Evolutionary conservation across 2,329 filamentous ascomycete species (phyloP), one percentile per base, ranked within the genome.

Genomic region (Aureobasidium leucospermi): DNA sequence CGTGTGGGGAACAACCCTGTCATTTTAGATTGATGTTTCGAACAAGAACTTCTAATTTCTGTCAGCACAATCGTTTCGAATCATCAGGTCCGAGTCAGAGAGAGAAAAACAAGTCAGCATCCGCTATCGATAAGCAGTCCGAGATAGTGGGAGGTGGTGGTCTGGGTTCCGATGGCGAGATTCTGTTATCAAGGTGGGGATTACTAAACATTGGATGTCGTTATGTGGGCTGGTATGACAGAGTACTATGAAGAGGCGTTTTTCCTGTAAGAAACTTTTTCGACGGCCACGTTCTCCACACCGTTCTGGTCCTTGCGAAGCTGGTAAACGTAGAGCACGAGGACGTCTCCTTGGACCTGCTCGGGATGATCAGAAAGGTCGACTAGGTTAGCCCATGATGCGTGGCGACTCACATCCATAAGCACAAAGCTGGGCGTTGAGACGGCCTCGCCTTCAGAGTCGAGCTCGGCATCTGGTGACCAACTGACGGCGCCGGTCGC

Each of bases 341-440:
- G 82, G 15, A 95, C 95, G 71, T 96, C 95, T 34, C 93, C 93
- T 83, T 97, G 93, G 38, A 96, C 90, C 90, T 96, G 67, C 62
- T 56, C 52, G 29, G 39, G 39, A 41, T 46, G 31, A 57, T 39
- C 53, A 57, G 39, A 36, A 43, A 61, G 32, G 38, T 43, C 28
- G 36, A 59, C 23, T 62, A 57, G 51, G 47, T 55, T 55, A 43
- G 51, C 51, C 51, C 51, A 55, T 28, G 51, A 55, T 34, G 39
- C 29, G 52, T 49, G 48, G 19, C 19, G 41, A 87, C 90, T 78
- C 74, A 96, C 92, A 82, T 97, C 93, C 93, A 97, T 96, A 73
- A 97, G 76, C 70, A 94, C 96, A 75, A 97, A 96, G 72, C 91
- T 96, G 29, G 93, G 93, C 60, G 86, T 86, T 28, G 88, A 88